Percentiles rank a stretch among this genome's conserved stretches.
These are phyloP conservation scores for Aspergillus sp. DNA, from an alignment of 2,329 filamentous ascomycete genomes.

Conservation along the genomic window DNA sequence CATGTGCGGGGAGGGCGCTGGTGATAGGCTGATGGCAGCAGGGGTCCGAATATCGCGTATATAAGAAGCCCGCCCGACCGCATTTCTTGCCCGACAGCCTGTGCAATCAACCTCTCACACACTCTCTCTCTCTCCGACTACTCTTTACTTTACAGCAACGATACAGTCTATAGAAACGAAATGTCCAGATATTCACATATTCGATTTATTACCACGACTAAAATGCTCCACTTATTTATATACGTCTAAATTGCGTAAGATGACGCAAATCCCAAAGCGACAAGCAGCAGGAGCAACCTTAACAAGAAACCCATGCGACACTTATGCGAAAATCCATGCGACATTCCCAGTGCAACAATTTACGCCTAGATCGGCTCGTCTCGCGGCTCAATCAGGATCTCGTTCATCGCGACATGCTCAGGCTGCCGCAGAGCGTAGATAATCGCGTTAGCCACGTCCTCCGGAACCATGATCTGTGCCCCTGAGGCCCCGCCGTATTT, in stretches of 20 bases:
- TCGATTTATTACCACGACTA: neutral
- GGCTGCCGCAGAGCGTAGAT: constrained; percentile 74
- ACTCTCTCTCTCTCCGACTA: no score
- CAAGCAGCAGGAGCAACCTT: neutral
- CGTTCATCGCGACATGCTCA: constrained; percentile 74
- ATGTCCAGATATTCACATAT: neutral
- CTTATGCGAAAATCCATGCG: neutral
- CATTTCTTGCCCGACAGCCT: neutral
- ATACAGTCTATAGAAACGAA: no score
- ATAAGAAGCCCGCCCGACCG: neutral
- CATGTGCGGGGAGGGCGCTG: neutral
- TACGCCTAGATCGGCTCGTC: constrained; percentile 67
- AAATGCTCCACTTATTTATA: constrained; percentile 1
- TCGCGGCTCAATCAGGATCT: constrained; percentile 74
- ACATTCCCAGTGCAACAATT: neutral
- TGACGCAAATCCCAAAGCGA: neutral
- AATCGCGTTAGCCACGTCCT: constrained; percentile 71
- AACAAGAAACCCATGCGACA: neutral
- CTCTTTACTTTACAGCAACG: no score
- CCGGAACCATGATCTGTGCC: constrained; percentile 70
- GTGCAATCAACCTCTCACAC: neutral
- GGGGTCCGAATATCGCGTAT: neutral
- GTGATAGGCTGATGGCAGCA: neutral
- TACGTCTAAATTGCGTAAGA: neutral
- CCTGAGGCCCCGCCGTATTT: constrained; percentile 75